Percentiles rank a stretch among this genome's conserved stretches.
These are phyloP conservation scores for Phytophthora brassicae DNA, from an alignment of 352 stramenopile genomes.

Conservation along the genomic window DNA sequence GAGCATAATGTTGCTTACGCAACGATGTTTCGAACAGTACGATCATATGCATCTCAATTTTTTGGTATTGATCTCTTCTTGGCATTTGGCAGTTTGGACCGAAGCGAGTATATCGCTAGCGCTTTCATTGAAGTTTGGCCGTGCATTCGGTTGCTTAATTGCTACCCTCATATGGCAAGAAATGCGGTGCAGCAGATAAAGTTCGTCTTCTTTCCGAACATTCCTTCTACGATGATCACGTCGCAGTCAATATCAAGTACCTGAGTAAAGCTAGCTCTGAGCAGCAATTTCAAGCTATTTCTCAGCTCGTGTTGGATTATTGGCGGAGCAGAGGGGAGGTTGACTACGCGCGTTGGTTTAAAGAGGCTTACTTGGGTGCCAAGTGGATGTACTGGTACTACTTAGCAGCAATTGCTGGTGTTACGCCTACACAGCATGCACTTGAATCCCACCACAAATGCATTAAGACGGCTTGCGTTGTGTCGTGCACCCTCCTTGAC, in stretches of 20 bases:
- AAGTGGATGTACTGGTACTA: conserved; percentile 7
- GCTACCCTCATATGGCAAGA: conserved; percentile 12
- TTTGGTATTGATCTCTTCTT: conserved; percentile 17
- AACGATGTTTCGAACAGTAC: conserved; percentile 14
- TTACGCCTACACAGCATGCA: conserved; percentile 8
- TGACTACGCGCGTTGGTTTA: conserved; percentile 6
- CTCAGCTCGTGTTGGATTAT: background rate
- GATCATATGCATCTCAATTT: conserved; percentile 3
- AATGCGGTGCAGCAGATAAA: conserved; percentile 12
- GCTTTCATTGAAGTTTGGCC: conserved; percentile 22
- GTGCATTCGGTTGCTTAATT: conserved; percentile 14
- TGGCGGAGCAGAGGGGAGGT: background rate
- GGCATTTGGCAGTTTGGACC: conserved; percentile 23
- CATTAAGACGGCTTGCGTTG: conserved; percentile 10
- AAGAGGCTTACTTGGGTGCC: background rate
- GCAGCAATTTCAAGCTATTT: background rate
- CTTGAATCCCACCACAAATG: conserved; percentile 8
- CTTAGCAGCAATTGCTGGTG: background rate
- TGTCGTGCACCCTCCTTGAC: too few relatives aligned
- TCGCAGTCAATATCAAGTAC: conserved; percentile 10
- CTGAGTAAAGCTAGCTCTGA: conserved; percentile 1
- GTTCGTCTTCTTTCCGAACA: background rate
- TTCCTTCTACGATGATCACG: background rate
- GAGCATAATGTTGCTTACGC: conserved; percentile 19
- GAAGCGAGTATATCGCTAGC: conserved; percentile 14